phyloP scores from a whole-genome alignment of 129 eudicot genomes.

The Mikania micrantha region DNA sequence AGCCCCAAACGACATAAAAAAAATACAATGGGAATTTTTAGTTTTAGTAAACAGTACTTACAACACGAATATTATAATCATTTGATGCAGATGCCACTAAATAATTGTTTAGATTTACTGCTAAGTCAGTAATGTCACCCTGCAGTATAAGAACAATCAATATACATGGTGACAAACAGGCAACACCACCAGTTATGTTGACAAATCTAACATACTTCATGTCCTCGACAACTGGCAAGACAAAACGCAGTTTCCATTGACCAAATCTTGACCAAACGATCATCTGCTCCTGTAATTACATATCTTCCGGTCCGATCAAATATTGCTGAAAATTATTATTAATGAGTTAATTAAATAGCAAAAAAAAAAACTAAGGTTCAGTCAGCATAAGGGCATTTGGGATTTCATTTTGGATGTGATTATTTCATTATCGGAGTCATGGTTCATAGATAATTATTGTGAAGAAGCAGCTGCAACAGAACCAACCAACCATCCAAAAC shows the following conservation, averaged over 20 bases:
- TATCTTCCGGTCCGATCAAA: conserved; percentile 92
- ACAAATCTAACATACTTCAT: conserved; percentile 61
- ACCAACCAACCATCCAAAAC: neutral
- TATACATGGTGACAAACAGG: conserved; percentile 12
- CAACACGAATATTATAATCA: conserved; percentile 95
- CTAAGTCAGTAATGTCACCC: conserved; percentile 99
- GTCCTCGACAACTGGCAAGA: conserved; percentile 96
- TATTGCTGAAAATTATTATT: conserved; percentile 51
- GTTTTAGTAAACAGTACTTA: conserved; percentile 37
- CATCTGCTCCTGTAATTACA: conserved; percentile 97
- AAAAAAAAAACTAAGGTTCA: neutral
- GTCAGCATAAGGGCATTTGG: neutral
- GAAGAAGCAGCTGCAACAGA: neutral
- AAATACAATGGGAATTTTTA: neutral
- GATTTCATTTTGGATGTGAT: too few relatives aligned
- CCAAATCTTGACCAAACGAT: conserved; percentile 96
- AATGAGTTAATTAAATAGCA: neutral
- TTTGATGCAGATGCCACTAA: conserved; percentile 98
- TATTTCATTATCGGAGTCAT: too few relatives aligned
- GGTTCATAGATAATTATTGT: neutral
- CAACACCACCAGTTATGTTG: neutral
- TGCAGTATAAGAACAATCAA: conserved; percentile 20
- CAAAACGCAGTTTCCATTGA: conserved; percentile 98
- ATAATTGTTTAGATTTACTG: conserved; percentile 77
- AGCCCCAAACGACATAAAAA: neutral